These are phyloP conservation scores for Teratosphaeria viscida DNA, from an alignment of 2,329 filamentous ascomycete genomes.

Conservation along the genomic window DNA sequence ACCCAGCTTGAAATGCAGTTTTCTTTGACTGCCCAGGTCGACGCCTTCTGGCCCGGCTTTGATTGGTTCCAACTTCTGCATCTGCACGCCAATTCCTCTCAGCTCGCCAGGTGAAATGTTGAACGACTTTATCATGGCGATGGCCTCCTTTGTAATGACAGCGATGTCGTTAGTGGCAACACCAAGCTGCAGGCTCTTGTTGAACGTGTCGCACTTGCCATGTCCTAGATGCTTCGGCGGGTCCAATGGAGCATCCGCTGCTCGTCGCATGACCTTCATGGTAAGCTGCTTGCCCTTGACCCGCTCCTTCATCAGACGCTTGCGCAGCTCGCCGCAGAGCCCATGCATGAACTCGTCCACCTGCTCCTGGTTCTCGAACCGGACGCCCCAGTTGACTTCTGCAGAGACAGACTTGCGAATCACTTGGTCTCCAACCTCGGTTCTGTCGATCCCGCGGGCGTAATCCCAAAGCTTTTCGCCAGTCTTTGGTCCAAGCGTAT, in stretches of 20 bases:
- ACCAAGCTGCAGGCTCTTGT: slow-evolving; percentile 74
- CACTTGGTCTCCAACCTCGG: slow-evolving; percentile 76
- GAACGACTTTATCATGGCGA: slow-evolving; percentile 73
- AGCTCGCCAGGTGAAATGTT: slow-evolving; percentile 83
- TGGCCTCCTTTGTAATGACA: slow-evolving; percentile 65
- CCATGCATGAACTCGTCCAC: slow-evolving; percentile 85
- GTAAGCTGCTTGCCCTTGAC: slow-evolving; percentile 84
- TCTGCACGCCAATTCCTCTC: slow-evolving; percentile 82
- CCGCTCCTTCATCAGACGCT: slow-evolving; percentile 66
- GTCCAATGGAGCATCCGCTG: slow-evolving; percentile 77
- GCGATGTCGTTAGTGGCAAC: slow-evolving; percentile 70
- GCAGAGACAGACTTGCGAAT: slow-evolving; percentile 90
- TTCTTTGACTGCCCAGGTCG: slow-evolving; percentile 66
- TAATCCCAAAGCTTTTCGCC: slow-evolving; percentile 87
- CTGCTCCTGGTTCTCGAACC: slow-evolving; percentile 84
- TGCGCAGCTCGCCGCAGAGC: slow-evolving; percentile 74
- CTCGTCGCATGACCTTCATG: slow-evolving; percentile 87
- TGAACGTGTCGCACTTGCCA: slow-evolving; percentile 89
- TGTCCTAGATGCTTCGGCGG: slow-evolving; percentile 90
- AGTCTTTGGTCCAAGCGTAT: slow-evolving; percentile 77
- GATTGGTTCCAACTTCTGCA: slow-evolving; percentile 81
- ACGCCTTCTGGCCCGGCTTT: slow-evolving; percentile 46
- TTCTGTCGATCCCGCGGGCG: slow-evolving; percentile 72
- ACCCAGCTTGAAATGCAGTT: slow-evolving; percentile 59
- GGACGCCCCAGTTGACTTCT: slow-evolving; percentile 96